A percentile compares a stretch with the other conserved stretches of the same genome.
Conservation (phyloP, 1,284 basidiomycete genomes). For the Puccinia brachypodii region DNA sequence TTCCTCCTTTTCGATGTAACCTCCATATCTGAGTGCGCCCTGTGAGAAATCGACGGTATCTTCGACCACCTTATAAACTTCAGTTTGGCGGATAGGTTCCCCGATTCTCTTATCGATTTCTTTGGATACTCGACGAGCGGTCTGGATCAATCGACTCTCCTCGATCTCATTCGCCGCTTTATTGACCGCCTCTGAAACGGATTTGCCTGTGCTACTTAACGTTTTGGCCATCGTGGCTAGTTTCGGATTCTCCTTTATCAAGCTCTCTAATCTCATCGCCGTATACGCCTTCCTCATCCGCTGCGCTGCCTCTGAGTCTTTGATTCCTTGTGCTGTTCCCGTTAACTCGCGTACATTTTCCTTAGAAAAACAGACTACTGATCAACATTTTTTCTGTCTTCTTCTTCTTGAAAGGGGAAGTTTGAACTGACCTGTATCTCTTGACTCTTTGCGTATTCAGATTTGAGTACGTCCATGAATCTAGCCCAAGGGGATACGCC, state of each 20-base stretch:
- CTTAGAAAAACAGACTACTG: neutral
- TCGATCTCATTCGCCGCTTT: slow-evolving; percentile 88
- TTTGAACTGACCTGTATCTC: slow-evolving; percentile 37
- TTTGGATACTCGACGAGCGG: slow-evolving; percentile 61
- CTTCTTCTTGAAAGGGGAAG: neutral
- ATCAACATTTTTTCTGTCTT: neutral
- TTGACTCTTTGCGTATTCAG: slow-evolving; percentile 47
- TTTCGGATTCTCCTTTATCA: slow-evolving; percentile 94
- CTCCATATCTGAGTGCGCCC: slow-evolving; percentile 78
- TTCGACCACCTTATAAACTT: slow-evolving; percentile 86
- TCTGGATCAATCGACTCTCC: slow-evolving; percentile 86
- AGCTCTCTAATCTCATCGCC: slow-evolving; percentile 71
- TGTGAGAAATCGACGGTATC: slow-evolving; percentile 91
- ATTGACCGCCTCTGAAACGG: slow-evolving; percentile 87
- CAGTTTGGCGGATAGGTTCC: slow-evolving; percentile 89
- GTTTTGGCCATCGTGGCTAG: slow-evolving; percentile 87
- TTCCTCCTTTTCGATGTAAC: slow-evolving; percentile 88
- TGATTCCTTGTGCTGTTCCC: slow-evolving; percentile 43
- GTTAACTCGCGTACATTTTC: slow-evolving; percentile 48
- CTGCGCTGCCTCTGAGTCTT: slow-evolving; percentile 46
- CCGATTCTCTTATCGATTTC: slow-evolving; percentile 60
- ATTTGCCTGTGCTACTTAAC: slow-evolving; percentile 81
- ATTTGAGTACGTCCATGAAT: slow-evolving; percentile 48
- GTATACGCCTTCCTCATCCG: slow-evolving; percentile 42
- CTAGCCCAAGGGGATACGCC: slow-evolving; percentile 46